Conservation (phyloP, 2,329 filamentous ascomycete genomes). For the Alternaria conjuncta region DNA sequence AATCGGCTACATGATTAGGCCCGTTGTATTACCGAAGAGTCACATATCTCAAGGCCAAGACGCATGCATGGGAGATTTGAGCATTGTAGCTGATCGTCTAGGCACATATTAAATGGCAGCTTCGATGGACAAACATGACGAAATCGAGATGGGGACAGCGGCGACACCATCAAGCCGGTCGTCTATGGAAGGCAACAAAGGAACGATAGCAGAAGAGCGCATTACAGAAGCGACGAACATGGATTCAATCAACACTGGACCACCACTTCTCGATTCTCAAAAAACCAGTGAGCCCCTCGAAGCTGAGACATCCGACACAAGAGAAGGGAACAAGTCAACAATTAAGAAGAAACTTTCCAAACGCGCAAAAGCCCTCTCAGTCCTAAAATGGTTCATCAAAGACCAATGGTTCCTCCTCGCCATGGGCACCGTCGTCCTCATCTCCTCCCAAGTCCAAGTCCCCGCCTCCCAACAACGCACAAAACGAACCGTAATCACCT, state of each 20-base stretch:
- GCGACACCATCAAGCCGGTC: neutral
- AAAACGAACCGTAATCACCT: constrained; percentile 63
- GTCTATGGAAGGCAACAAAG: neutral
- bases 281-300: neutral
- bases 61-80: neutral
- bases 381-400: constrained; percentile 50
- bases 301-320: neutral
- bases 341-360: neutral
- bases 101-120: neutral
- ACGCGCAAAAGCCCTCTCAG: constrained; percentile 8
- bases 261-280: neutral
- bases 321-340: neutral
- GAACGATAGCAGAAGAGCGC: neutral
- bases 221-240: neutral
- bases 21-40: constrained; percentile 9
- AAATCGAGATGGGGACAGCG: neutral
- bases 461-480: constrained; percentile 60
- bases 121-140: neutral
- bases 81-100: neutral
- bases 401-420: constrained; percentile 71
- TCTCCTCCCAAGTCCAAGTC: constrained; percentile 63
- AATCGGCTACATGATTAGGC: constrained; percentile 8
- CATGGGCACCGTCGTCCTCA: constrained; percentile 61
- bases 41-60: neutral
- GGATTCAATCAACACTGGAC: neutral